phyloP scores from a whole-genome alignment of 2,329 filamentous ascomycete genomes.

The Diaporthe australafricana region DNA sequence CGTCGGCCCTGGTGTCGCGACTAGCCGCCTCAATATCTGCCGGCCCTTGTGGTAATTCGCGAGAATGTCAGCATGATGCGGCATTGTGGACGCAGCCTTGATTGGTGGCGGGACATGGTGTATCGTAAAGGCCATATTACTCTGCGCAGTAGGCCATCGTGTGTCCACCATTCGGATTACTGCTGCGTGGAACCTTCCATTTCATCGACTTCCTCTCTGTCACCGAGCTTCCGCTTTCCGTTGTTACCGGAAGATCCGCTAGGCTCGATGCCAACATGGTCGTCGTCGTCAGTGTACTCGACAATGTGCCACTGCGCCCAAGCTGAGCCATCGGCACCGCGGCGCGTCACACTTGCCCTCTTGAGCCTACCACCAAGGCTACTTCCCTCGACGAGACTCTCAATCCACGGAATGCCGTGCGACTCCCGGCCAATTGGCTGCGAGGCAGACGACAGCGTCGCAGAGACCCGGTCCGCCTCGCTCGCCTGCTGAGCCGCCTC shows the following conservation, averaged over 20 bases:
- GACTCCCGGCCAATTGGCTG: slow-evolving; percentile 63
- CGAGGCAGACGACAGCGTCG: neutral
- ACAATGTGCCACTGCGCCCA: slow-evolving; percentile 86
- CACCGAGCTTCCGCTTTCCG: slow-evolving; percentile 65
- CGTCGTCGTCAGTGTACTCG: slow-evolving; percentile 73
- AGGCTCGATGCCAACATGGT: slow-evolving; percentile 43
- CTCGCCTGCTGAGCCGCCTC: slow-evolving; percentile 44
- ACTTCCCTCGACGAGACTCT: slow-evolving; percentile 82
- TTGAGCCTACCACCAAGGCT: slow-evolving; percentile 75
- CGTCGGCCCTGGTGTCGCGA: slow-evolving; percentile 11
- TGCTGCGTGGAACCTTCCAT: slow-evolving; percentile 25
- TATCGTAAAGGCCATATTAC: slow-evolving; percentile 2
- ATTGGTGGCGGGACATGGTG: slow-evolving; percentile 10
- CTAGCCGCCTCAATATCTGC: slow-evolving; percentile 6
- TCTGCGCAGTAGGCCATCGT: neutral
- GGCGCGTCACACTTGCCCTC: slow-evolving; percentile 65
- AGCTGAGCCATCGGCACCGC: slow-evolving; percentile 71
- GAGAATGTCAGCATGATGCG: slow-evolving; percentile 8
- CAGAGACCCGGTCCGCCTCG: slow-evolving; percentile 42
- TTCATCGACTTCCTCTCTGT: slow-evolving; percentile 48
- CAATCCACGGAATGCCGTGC: slow-evolving; percentile 87
- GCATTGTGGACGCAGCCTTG: neutral
- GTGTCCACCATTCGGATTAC: neutral
- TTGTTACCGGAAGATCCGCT: slow-evolving; percentile 48
- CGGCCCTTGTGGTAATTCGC: neutral